Evolutionary conservation across 371 early-diverging fungal species (phyloP).

Genomic region (Zopfochytrium polystomum): DNA sequence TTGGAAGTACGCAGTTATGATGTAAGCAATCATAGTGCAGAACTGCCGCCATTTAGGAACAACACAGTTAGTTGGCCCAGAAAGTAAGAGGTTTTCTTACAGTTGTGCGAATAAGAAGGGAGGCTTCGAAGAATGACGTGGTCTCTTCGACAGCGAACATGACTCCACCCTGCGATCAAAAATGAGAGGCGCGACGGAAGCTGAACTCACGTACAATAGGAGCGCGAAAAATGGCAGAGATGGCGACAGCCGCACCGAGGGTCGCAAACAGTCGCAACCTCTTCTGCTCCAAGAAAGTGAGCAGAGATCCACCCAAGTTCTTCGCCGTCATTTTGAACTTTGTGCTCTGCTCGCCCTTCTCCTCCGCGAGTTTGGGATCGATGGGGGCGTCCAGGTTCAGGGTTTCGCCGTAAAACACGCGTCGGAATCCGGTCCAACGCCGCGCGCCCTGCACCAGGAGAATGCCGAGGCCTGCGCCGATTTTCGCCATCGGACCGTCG

Average conservation of each 20-base stretch:
- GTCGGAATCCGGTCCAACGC: slow-evolving; percentile 10
- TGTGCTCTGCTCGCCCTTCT: neutral
- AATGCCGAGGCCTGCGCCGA: slow-evolving; percentile 33
- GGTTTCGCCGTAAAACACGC: slow-evolving; percentile 23
- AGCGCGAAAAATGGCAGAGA: slow-evolving; percentile 34
- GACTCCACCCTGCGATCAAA: slow-evolving; percentile 25
- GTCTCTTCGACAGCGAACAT: slow-evolving; percentile 43
- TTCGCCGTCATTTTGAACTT: neutral
- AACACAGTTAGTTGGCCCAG: too few relatives aligned
- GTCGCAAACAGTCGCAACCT: slow-evolving; percentile 34
- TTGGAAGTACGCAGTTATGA: slow-evolving; percentile 16
- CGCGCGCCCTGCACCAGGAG: slow-evolving; percentile 10
- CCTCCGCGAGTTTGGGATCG: slow-evolving; percentile 6
- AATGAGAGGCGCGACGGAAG: neutral
- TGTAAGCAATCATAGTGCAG: slow-evolving; percentile 23
- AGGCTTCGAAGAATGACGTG: slow-evolving; percentile 36
- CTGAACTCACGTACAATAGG: slow-evolving; percentile 14
- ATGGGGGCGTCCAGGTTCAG: slow-evolving; percentile 5
- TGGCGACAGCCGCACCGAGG: slow-evolving; percentile 34
- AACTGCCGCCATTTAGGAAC: neutral
- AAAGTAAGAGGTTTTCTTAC: slow-evolving; percentile 3
- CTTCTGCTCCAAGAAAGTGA: slow-evolving; percentile 26
- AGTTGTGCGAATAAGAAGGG: slow-evolving; percentile 22
- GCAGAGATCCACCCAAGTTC: slow-evolving; percentile 10
- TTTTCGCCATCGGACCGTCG: slow-evolving; percentile 39